phyloP scores from a whole-genome alignment of 2,329 filamentous ascomycete genomes.

The Penicillium sp. region DNA sequence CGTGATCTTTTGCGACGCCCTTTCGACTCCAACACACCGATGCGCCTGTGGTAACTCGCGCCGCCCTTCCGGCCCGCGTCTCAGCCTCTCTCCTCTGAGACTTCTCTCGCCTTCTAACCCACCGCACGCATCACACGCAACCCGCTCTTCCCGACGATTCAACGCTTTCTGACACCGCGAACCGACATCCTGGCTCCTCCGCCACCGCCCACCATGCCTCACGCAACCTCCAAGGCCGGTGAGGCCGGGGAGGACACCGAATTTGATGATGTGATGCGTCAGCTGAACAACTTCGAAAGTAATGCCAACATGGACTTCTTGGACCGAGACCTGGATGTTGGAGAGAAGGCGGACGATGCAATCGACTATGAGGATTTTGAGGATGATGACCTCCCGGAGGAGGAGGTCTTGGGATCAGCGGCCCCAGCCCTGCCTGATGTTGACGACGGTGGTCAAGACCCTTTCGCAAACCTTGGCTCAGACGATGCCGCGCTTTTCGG shows the following conservation, averaged over 20 bases:
- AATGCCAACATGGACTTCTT: constrained; percentile 42
- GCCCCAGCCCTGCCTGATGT: constrained; percentile 37
- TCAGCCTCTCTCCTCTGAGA: neutral
- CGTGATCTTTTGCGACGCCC: neutral
- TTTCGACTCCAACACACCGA: neutral
- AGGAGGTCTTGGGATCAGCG: constrained; percentile 31
- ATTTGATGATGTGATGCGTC: constrained; percentile 45
- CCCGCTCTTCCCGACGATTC: neutral
- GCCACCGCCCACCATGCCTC: constrained; percentile 34
- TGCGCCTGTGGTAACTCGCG: neutral
- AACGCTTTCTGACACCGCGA: neutral
- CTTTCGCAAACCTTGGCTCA: constrained; percentile 28
- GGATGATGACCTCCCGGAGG: constrained; percentile 84
- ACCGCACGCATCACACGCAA: neutral
- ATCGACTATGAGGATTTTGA: constrained; percentile 88
- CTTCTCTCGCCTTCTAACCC: neutral
- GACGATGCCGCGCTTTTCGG: constrained; percentile 44
- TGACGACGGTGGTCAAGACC: constrained; percentile 59
- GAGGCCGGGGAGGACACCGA: constrained; percentile 40
- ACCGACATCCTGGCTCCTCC: neutral
- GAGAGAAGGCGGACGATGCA: constrained; percentile 88
- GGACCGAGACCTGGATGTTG: constrained; percentile 44
- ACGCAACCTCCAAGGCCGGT: constrained; percentile 34
- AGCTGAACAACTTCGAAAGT: constrained; percentile 41
- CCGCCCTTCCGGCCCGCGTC: neutral